Conservation (phyloP, 768 basidiomycete genomes). For the Pisolithus marmoratus region DNA sequence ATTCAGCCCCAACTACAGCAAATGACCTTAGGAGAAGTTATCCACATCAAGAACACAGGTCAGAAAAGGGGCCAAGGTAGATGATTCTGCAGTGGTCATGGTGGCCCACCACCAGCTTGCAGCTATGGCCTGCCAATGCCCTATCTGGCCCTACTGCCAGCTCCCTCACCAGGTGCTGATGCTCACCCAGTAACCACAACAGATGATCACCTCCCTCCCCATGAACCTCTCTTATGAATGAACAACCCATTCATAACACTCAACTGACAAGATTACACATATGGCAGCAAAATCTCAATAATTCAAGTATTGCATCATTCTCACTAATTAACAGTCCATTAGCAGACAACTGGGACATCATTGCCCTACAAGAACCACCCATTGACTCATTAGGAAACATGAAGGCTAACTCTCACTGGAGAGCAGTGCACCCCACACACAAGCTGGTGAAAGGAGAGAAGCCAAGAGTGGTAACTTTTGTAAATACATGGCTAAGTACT, state of each 20-base stretch:
- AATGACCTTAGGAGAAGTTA: not conserved
- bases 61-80: not conserved
- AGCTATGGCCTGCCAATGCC: not conserved
- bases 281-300: conserved; percentile 26
- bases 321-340: no score
- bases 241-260: not conserved
- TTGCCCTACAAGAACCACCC: conserved; percentile 1
- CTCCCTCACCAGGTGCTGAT: not conserved
- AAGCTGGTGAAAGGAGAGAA: not conserved
- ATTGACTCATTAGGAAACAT: not conserved
- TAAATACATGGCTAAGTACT: conserved; percentile 12
- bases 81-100: not conserved
- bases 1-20: not conserved
- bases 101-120: not conserved
- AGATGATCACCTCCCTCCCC: not conserved
- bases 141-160: not conserved
- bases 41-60: not conserved
- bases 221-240: not conserved
- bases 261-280: conserved; percentile 9
- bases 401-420: not conserved
- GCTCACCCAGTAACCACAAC: not conserved
- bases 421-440: not conserved
- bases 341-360: no score
- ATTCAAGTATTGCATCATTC: conserved; percentile 10
- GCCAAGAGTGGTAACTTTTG: conserved; percentile 13